Percentiles rank a stretch among this genome's conserved stretches.
phyloP scores from a whole-genome alignment of 208 protist genomes.

The Crithidia bombi region DNA sequence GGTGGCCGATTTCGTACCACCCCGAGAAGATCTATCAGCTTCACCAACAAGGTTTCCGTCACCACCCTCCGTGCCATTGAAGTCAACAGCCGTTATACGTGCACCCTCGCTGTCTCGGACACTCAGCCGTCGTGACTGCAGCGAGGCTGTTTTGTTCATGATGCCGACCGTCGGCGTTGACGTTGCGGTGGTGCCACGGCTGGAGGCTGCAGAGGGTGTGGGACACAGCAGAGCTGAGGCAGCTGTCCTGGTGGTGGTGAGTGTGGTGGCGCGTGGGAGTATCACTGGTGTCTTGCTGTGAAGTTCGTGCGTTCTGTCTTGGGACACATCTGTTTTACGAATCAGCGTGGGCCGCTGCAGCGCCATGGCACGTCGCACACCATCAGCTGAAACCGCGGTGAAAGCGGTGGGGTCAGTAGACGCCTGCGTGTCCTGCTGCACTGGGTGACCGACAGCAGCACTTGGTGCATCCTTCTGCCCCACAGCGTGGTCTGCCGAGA shows the following conservation, averaged over 20 bases:
- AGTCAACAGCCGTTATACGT: not conserved
- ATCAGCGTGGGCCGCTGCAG: constrained; percentile 26
- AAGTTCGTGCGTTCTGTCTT: not conserved
- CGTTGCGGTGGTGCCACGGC: not conserved
- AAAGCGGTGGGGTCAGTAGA: not conserved
- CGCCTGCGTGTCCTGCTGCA: too few species aligned
- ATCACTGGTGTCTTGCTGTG: not conserved
- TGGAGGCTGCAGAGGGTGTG: not conserved
- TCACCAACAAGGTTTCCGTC: not conserved
- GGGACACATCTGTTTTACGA: constrained; percentile 13
- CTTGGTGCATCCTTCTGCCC: too few species aligned
- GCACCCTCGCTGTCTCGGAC: constrained; percentile 2
- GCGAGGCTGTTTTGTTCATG: not conserved
- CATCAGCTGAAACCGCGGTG: not conserved
- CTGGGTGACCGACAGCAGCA: too few species aligned
- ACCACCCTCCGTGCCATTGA: not conserved
- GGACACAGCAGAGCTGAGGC: not conserved
- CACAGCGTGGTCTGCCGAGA: too few species aligned
- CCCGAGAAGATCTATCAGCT: not conserved
- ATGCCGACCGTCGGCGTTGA: not conserved
- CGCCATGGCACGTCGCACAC: constrained; percentile 11
- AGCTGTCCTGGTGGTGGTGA: not conserved
- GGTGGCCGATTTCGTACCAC: not conserved
- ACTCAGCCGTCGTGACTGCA: constrained; percentile 4
- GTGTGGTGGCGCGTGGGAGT: not conserved